These are phyloP conservation scores for Pseudomicrostroma phylloplanum DNA, from an alignment of 1,284 basidiomycete genomes.

Conservation along the genomic window DNA sequence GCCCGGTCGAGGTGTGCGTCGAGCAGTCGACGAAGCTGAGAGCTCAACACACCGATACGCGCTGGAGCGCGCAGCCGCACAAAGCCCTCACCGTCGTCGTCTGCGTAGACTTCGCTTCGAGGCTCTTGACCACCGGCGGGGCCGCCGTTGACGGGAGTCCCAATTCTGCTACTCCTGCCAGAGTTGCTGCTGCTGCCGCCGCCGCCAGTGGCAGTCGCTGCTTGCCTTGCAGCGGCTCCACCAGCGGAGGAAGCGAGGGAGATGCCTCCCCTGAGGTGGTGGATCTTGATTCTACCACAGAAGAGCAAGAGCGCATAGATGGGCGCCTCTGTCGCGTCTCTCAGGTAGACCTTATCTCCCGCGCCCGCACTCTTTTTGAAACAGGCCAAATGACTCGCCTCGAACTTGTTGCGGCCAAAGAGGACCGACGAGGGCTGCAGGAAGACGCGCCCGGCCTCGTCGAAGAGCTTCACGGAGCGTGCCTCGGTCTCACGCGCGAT, in stretches of 20 bases:
- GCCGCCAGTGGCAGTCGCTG: too few species aligned
- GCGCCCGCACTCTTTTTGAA: slow-evolving; percentile 64
- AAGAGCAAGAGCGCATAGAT: slow-evolving; percentile 77
- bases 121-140: too few species aligned
- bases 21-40: slow-evolving; percentile 62
- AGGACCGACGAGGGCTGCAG: slow-evolving; percentile 77
- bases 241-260: not conserved
- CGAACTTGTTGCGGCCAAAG: slow-evolving; percentile 69
- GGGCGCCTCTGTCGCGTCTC: slow-evolving; percentile 84
- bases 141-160: too few species aligned
- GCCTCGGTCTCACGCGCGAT: slow-evolving; percentile 41
- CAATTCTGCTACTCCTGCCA: slow-evolving; percentile 14
- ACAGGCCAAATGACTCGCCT: slow-evolving; percentile 68
- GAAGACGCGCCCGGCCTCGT: slow-evolving; percentile 59
- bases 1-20: slow-evolving; percentile 11
- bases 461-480: slow-evolving; percentile 38
- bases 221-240: too few species aligned
- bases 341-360: slow-evolving; percentile 65
- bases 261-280: slow-evolving; percentile 65
- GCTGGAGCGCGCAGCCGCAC: slow-evolving; percentile 75
- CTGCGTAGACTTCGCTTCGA: too few species aligned
- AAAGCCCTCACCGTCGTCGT: slow-evolving; percentile 48
- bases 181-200: slow-evolving; percentile 47
- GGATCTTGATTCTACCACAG: slow-evolving; percentile 70
- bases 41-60: slow-evolving; percentile 79